phyloP scores from a whole-genome alignment of 2,329 filamentous ascomycete species.

The Monilinia polystroma region DNA sequence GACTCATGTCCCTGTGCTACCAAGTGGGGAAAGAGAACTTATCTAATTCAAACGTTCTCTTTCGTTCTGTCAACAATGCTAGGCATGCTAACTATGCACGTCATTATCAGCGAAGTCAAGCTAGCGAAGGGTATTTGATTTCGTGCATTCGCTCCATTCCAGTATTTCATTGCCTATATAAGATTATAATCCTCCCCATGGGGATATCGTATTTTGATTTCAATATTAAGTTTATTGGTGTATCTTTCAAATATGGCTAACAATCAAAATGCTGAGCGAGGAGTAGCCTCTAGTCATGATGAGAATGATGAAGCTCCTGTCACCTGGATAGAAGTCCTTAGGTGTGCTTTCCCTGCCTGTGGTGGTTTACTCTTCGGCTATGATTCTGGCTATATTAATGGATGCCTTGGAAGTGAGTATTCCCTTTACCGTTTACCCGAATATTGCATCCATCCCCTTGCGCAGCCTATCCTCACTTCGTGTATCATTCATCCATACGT shows the following conservation, averaged over 20 bases:
- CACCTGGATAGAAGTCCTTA: slow-evolving; percentile 64
- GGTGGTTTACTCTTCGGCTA: slow-evolving; percentile 62
- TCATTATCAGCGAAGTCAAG: not conserved
- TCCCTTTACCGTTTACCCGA: slow-evolving; percentile 23
- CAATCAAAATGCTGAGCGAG: slow-evolving; percentile 31
- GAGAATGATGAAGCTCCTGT: slow-evolving; percentile 63
- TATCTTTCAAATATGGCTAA: not conserved
- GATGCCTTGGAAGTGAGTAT: slow-evolving; percentile 55
- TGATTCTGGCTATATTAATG: slow-evolving; percentile 74
- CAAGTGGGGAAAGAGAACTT: not conserved
- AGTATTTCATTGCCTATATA: not conserved
- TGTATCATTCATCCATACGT: not conserved
- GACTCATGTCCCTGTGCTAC: not conserved
- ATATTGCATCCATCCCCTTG: not conserved
- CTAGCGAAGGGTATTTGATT: not conserved
- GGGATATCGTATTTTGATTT: not conserved
- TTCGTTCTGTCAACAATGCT: not conserved
- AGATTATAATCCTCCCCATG: no score
- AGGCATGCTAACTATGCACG: not conserved
- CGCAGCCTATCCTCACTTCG: not conserved
- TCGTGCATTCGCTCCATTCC: not conserved
- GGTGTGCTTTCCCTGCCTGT: slow-evolving; percentile 69
- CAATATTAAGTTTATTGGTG: not conserved
- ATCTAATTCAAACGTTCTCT: not conserved
- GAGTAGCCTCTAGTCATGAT: slow-evolving; percentile 42